Conservation (phyloP, 2,329 filamentous ascomycete genomes). For the Aspergillus ruber region DNA sequence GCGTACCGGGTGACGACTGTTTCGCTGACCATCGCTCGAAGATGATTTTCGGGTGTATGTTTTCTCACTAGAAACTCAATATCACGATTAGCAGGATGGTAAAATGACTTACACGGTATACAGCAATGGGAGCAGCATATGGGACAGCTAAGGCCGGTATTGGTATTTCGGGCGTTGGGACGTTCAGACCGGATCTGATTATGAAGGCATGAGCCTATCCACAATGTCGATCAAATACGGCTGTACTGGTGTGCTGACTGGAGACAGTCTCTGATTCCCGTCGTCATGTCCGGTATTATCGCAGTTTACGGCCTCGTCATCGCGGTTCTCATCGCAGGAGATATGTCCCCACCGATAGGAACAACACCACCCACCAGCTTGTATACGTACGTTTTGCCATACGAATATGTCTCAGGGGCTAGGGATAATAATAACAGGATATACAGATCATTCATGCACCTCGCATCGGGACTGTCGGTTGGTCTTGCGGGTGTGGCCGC, state of each 20-base stretch:
- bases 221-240: background rate
- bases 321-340: constrained; percentile 87
- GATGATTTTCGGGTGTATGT: constrained; percentile 50
- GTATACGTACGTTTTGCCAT: constrained; percentile 59
- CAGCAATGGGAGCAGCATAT: constrained; percentile 60
- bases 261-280: constrained; percentile 43
- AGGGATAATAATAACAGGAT: constrained; percentile 14
- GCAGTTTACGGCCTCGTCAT: constrained; percentile 97
- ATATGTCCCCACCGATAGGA: constrained; percentile 63
- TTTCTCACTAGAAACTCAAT: constrained; percentile 3
- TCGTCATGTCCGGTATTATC: constrained; percentile 96
- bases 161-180: constrained; percentile 61
- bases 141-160: constrained; percentile 64
- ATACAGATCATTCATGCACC: constrained; percentile 78
- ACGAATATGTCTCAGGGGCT: constrained; percentile 9
- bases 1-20: constrained; percentile 1
- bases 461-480: constrained; percentile 83
- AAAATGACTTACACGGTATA: constrained; percentile 16
- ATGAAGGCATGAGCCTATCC: constrained; percentile 53
- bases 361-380: constrained; percentile 65
- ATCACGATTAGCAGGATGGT: constrained; percentile 4
- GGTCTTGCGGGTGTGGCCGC: constrained; percentile 88
- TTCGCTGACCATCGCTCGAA: constrained; percentile 25
- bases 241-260: constrained; percentile 14
- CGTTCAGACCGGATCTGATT: constrained; percentile 60